phyloP scores from a whole-genome alignment of 2,329 filamentous ascomycete species.

The Akanthomyces uredinophilus region DNA sequence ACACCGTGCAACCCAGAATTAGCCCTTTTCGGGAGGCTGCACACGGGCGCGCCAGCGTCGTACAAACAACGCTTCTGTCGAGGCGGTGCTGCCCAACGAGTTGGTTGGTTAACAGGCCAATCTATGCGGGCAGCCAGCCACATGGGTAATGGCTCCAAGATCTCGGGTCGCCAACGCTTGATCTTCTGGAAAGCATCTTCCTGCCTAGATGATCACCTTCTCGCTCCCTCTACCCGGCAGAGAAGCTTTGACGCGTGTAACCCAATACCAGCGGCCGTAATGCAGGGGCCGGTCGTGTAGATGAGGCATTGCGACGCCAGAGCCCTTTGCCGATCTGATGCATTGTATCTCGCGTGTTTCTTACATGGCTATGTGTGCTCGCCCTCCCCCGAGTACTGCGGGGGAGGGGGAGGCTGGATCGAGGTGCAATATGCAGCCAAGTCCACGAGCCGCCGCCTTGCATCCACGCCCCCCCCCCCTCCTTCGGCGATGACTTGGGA shows the following conservation, averaged over 20 bases:
- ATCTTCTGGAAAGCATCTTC: not conserved
- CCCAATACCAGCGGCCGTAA: not conserved
- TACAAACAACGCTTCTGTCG: not conserved
- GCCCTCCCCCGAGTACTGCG: not conserved
- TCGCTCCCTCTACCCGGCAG: not conserved
- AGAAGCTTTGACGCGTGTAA: too few relatives aligned
- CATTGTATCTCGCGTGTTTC: not conserved
- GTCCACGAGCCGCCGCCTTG: not conserved
- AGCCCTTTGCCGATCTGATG: not conserved
- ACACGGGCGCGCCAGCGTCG: not conserved
- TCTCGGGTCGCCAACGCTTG: not conserved
- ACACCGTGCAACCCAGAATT: too few relatives aligned
- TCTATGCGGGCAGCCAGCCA: not conserved
- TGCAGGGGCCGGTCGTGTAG: slow-evolving; percentile 1
- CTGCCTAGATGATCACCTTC: too few relatives aligned
- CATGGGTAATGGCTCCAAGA: not conserved
- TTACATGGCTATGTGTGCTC: not conserved
- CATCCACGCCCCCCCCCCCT: not conserved
- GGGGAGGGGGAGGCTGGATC: not conserved
- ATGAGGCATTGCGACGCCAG: too few relatives aligned
- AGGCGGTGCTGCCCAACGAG: not conserved
- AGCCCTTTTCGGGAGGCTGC: not conserved
- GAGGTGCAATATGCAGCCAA: not conserved
- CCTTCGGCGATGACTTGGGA: not conserved
- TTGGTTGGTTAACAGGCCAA: slow-evolving; percentile 2